Evolutionary conservation across 1,284 basidiomycete genomes (phyloP).

Genomic region (Cryptococcus hybrid): DNA sequence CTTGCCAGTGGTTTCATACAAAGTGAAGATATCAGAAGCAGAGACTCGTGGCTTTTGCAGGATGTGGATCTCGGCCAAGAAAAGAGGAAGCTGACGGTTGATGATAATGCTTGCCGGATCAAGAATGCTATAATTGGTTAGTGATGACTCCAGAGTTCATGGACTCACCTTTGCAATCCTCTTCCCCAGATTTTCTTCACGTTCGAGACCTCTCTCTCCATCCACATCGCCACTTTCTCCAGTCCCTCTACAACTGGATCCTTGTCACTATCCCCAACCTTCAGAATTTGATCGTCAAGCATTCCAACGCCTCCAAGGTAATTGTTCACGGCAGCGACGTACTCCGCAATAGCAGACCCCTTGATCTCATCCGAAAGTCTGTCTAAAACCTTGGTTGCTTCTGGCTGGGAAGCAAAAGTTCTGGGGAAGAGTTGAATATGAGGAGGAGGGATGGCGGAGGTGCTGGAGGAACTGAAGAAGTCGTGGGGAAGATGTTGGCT

Average conservation of each 20-base stretch:
- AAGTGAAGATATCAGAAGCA: slow-evolving; percentile 40
- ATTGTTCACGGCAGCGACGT: slow-evolving; percentile 33
- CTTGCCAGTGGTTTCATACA: slow-evolving; percentile 44
- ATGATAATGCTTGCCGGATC: slow-evolving; percentile 44
- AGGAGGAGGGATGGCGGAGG: slow-evolving; percentile 33
- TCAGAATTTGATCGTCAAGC: slow-evolving; percentile 8
- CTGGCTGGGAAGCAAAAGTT: slow-evolving; percentile 18
- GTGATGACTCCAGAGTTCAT: not conserved
- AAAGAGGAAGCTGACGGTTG: slow-evolving; percentile 46
- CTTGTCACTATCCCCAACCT: slow-evolving; percentile 17
- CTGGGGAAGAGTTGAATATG: slow-evolving; percentile 27
- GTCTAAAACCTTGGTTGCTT: slow-evolving; percentile 12
- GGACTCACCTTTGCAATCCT: slow-evolving; percentile 25
- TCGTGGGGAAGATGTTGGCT: slow-evolving; percentile 32
- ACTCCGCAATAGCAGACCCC: slow-evolving; percentile 41
- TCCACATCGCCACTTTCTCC: slow-evolving; percentile 45
- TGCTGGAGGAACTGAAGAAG: slow-evolving; percentile 18
- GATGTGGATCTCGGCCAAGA: slow-evolving; percentile 46
- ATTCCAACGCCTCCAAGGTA: slow-evolving; percentile 27
- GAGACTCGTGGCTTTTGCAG: slow-evolving; percentile 33
- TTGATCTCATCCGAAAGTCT: slow-evolving; percentile 40
- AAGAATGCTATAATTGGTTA: slow-evolving; percentile 16
- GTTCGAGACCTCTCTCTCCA: slow-evolving; percentile 37
- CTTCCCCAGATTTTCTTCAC: slow-evolving; percentile 36
- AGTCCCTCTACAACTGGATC: slow-evolving; percentile 33